These are phyloP conservation scores for Calycina marina DNA, from an alignment of 2,329 filamentous ascomycete species.

Conservation along the genomic window DNA sequence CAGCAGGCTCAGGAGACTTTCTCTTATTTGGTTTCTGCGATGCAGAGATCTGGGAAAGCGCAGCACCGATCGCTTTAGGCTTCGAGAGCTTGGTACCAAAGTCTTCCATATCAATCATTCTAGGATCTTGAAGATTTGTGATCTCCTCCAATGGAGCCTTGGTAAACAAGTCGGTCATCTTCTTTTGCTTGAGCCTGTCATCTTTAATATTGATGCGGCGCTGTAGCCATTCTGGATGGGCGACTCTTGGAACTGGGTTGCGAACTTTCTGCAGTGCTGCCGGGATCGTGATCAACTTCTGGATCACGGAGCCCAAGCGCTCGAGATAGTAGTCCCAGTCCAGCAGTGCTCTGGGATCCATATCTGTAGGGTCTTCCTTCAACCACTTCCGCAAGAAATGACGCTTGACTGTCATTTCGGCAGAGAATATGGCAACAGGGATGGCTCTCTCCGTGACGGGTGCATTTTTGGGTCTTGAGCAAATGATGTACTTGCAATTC, in stretches of 20 bases:
- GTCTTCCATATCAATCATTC: slow-evolving; percentile 63
- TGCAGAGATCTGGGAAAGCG: slow-evolving; percentile 30
- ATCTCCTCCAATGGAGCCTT: slow-evolving; percentile 63
- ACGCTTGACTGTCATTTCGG: slow-evolving; percentile 75
- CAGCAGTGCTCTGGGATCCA: slow-evolving; percentile 77
- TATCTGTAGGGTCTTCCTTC: slow-evolving; percentile 79
- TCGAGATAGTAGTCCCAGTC: slow-evolving; percentile 98
- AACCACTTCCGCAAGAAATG: slow-evolving; percentile 91
- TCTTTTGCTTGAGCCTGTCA: slow-evolving; percentile 96
- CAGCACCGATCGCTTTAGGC: slow-evolving; percentile 40
- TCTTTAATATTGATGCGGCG: slow-evolving; percentile 88
- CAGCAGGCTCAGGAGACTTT: slow-evolving; percentile 53
- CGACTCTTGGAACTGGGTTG: slow-evolving; percentile 86
- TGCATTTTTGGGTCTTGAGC: slow-evolving; percentile 67
- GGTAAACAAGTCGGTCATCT: slow-evolving; percentile 84
- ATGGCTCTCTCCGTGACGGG: slow-evolving; percentile 91
- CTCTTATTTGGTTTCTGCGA: slow-evolving; percentile 52
- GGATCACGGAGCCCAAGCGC: slow-evolving; percentile 88
- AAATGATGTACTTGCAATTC: slow-evolving; percentile 99
- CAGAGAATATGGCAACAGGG: slow-evolving; percentile 93
- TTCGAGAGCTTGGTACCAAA: slow-evolving; percentile 57
- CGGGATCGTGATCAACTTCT: slow-evolving; percentile 97
- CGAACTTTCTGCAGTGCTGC: slow-evolving; percentile 88
- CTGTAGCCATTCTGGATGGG: slow-evolving; percentile 94
- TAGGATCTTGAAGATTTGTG: slow-evolving; percentile 43